Evolutionary conservation across 495 filamentous ascomycete species (phyloP).

Genomic region (Sphaerosporella brunnea): DNA sequence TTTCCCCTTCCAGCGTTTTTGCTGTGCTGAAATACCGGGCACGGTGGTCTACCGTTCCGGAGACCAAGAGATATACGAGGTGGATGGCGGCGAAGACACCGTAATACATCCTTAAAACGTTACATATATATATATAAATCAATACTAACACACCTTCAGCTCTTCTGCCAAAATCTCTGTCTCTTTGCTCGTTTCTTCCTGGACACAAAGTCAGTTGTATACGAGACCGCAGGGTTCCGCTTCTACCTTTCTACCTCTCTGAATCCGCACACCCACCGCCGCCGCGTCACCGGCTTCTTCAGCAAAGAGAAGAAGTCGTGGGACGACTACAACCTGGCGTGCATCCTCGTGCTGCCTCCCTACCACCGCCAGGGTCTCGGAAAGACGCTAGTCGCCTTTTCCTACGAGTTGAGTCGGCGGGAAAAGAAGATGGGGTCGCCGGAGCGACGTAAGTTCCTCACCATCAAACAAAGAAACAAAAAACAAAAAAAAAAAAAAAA

Average conservation of each 20-base stretch:
- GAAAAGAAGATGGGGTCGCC: conserved; percentile 79
- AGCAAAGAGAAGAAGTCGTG: conserved; percentile 96
- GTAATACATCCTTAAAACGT: conserved; percentile 31
- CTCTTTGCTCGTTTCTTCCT: conserved; percentile 97
- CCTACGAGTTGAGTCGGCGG: conserved; percentile 75
- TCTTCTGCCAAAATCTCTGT: conserved; percentile 87
- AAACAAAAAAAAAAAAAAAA: no score
- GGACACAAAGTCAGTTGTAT: conserved; percentile 96
- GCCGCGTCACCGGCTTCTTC: conserved; percentile 79
- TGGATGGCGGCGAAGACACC: conserved; percentile 71
- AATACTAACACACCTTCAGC: conserved; percentile 30
- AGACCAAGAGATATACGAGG: conserved; percentile 60
- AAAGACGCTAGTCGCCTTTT: conserved; percentile 76
- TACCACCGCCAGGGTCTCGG: conserved; percentile 84
- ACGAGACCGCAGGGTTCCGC: conserved; percentile 83
- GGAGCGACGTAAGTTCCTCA: conserved; percentile 40
- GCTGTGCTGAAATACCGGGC: not conserved
- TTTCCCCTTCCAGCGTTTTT: no score
- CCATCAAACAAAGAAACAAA: not conserved
- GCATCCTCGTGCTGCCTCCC: conserved; percentile 89
- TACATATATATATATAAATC: conserved; percentile 3
- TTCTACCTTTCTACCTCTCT: conserved; percentile 77
- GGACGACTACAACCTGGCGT: conserved; percentile 96
- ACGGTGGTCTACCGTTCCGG: conserved; percentile 34
- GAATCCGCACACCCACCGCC: not conserved